Evolutionary conservation across 2,329 filamentous ascomycete species (phyloP).

Genomic region (Ustulina deusta): DNA sequence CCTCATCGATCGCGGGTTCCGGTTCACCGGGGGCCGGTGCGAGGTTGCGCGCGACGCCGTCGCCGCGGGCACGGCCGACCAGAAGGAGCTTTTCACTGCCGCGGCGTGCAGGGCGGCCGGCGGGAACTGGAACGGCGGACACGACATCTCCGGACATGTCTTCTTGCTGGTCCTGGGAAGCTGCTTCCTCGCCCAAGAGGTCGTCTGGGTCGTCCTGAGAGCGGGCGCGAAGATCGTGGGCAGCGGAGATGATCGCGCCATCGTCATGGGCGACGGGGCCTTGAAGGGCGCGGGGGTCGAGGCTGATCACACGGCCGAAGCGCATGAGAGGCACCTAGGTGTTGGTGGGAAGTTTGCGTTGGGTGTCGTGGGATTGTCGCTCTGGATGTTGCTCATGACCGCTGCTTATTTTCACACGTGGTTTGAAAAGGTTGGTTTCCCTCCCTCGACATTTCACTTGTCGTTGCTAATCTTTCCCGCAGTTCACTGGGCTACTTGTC

Average conservation of each 20-base stretch:
- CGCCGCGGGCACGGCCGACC: conserved; percentile 59
- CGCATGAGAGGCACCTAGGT: conserved; percentile 55
- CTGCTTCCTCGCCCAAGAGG: conserved; percentile 84
- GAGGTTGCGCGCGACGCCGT: conserved; percentile 66
- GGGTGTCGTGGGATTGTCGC: conserved; percentile 75
- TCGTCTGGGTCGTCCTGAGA: conserved; percentile 68
- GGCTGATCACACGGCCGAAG: conserved; percentile 45
- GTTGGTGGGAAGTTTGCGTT: conserved; percentile 68
- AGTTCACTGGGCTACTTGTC: conserved; percentile 43
- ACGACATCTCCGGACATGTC: conserved; percentile 96
- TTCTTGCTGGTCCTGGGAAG: conserved; percentile 90
- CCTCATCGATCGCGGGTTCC: conserved; percentile 89
- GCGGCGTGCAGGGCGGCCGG: conserved; percentile 85
- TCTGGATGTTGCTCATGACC: conserved; percentile 99
- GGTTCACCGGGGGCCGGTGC: conserved; percentile 88
- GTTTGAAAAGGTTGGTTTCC: conserved; percentile 86
- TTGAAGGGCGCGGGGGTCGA: conserved; percentile 70
- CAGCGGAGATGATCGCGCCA: conserved; percentile 70
- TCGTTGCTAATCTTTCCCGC: conserved; percentile 21
- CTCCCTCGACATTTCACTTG: background rate
- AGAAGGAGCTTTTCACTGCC: conserved; percentile 72
- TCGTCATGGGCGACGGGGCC: conserved; percentile 75
- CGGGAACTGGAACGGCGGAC: conserved; percentile 89
- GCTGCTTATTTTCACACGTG: conserved; percentile 98
- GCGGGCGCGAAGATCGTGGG: conserved; percentile 56